A percentile compares a stretch with the other conserved stretches of the same genome.
phyloP scores from a whole-genome alignment of 768 basidiomycete genomes.

The Lentinula aciculospora region DNA sequence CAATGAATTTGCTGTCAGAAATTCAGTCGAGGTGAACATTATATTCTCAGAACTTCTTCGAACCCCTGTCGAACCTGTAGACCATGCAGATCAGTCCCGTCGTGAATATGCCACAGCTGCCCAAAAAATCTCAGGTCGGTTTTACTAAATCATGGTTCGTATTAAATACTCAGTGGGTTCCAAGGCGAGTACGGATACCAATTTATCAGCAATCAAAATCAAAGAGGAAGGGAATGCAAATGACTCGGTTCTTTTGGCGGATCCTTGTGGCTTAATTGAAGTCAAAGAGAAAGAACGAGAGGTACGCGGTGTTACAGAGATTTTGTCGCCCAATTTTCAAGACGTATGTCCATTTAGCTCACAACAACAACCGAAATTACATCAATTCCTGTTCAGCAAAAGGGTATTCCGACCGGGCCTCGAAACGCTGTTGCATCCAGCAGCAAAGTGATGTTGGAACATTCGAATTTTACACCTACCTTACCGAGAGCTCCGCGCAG shows the following conservation, averaged over 20 bases:
- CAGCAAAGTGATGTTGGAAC: constrained; percentile 23
- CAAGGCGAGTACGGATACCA: neutral
- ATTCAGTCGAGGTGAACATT: neutral
- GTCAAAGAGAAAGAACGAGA: neutral
- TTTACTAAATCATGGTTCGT: neutral
- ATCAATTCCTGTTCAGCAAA: neutral
- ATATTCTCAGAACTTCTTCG: neutral
- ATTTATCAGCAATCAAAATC: neutral
- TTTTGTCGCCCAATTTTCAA: neutral
- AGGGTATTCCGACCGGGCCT: neutral
- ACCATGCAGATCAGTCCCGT: too few relatives aligned
- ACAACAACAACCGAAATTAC: neutral
- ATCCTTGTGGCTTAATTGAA: too few relatives aligned
- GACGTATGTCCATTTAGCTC: neutral
- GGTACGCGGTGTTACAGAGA: neutral
- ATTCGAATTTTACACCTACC: constrained; percentile 3
- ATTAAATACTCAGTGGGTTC: neutral
- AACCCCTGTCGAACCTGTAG: too few relatives aligned
- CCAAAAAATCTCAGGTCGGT: neutral
- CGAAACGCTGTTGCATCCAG: constrained; percentile 31
- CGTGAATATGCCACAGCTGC: too few relatives aligned
- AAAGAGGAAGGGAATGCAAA: neutral
- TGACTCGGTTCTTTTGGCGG: neutral
- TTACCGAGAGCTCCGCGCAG: constrained; percentile 9
- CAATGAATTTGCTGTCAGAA: neutral